These are phyloP conservation scores for Lyophyllum semitale DNA, from an alignment of 768 basidiomycete genomes.

Conservation along the genomic window DNA sequence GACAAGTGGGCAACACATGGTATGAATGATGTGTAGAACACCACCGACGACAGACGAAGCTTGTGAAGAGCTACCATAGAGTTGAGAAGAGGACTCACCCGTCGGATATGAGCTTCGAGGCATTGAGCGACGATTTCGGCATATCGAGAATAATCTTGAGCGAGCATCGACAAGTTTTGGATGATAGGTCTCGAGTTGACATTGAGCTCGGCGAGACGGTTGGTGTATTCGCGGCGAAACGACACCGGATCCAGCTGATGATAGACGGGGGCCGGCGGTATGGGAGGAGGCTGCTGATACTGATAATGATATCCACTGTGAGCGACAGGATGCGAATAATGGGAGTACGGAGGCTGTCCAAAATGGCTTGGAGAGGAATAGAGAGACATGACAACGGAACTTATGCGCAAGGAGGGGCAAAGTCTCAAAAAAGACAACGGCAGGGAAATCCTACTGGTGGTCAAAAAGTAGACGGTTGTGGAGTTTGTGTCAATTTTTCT, in stretches of 20 bases:
- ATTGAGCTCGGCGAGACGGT: constrained; percentile 77
- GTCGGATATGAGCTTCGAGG: constrained; percentile 80
- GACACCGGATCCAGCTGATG: constrained; percentile 62
- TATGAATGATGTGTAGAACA: constrained; percentile 16
- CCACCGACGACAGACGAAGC: constrained; percentile 18
- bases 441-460: constrained; percentile 11
- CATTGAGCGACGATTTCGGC: constrained; percentile 80
- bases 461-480: constrained; percentile 13
- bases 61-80: constrained; percentile 15
- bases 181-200: constrained; percentile 97
- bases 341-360: constrained; percentile 56
- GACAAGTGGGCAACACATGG: constrained; percentile 28
- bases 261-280: constrained; percentile 35
- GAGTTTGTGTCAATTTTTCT: constrained; percentile 39
- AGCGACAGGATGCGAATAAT: constrained; percentile 46
- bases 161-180: constrained; percentile 88
- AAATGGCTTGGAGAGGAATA: constrained; percentile 62
- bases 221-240: constrained; percentile 78
- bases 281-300: constrained; percentile 47
- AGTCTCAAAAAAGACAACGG: constrained; percentile 18
- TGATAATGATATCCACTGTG: constrained; percentile 42
- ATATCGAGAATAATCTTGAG: constrained; percentile 82
- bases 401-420: constrained; percentile 22
- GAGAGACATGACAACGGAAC: constrained; percentile 53
- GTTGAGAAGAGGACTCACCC: constrained; percentile 65